Conservation (phyloP, 1,139 yeast species). For the Hemisphaericaspora subhashii region DNA sequence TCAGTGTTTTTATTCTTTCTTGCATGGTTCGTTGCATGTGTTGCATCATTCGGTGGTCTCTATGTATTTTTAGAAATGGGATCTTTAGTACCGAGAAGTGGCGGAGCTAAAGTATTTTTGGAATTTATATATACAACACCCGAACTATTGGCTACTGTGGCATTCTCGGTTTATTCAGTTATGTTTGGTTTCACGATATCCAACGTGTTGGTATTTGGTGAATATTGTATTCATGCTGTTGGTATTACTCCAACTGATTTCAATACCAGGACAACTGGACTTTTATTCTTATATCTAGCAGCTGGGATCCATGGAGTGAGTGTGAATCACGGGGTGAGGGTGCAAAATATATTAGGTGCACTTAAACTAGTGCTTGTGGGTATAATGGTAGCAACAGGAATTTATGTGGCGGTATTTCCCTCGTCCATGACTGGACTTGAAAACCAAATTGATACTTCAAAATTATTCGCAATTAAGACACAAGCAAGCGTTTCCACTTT, state of each 20-base stretch:
- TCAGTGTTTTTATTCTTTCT: conserved; percentile 57
- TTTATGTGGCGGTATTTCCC: conserved; percentile 50
- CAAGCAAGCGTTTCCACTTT: conserved; percentile 44
- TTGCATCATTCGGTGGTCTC: conserved; percentile 64
- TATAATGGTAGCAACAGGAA: conserved; percentile 50
- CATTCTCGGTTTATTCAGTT: conserved; percentile 56
- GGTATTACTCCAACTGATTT: conserved; percentile 42
- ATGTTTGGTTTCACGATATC: conserved; percentile 65
- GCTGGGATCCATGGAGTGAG: conserved; percentile 54
- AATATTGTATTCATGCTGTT: conserved; percentile 54
- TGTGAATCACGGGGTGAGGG: conserved; percentile 50
- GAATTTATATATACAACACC: conserved; percentile 67
- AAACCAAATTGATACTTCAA: conserved; percentile 35
- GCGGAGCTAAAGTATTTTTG: conserved; percentile 71
- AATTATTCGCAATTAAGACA: conserved; percentile 28
- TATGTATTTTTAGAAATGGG: conserved; percentile 69
- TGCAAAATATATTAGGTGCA: conserved; percentile 59
- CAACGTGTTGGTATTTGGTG: conserved; percentile 70
- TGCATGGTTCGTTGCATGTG: conserved; percentile 63
- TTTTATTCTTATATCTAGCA: conserved; percentile 41
- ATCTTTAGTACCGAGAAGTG: conserved; percentile 67
- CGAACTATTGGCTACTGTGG: conserved; percentile 56
- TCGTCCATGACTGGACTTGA: conserved; percentile 39
- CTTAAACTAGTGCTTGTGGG: conserved; percentile 50
- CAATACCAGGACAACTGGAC: conserved; percentile 44